Base-by-base conservation (phyloP, 768 basidiomycete species). In the Suillus placidus region DNA sequence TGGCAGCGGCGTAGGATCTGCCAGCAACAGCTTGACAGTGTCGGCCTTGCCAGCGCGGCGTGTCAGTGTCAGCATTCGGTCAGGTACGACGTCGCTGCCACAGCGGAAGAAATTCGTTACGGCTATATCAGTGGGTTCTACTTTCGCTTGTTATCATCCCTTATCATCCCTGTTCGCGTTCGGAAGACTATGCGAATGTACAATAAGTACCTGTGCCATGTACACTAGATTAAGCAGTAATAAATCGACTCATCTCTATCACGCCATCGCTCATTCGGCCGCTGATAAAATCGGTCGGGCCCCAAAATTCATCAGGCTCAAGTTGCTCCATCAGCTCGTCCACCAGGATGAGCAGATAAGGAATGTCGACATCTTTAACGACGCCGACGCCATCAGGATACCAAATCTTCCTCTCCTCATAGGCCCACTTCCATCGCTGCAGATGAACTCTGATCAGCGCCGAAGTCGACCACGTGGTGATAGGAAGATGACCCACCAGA, bases 391-490 rank as follows among this genome's bases (percentile, higher is more conserved):
- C 77, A 8, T 58, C 45, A 0, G 87, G 80, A 35, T 77, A 76
- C 88, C 88, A 90, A 64, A 82, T 71, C 65, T 80, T 81, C 7
- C 78, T 76, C 62, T 87, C 85, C 38, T 80, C 76, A 40, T 81
- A 79, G 1, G 90, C 89, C 90, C 90, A 92, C 73, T 86, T 87
- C 90, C 90, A 92, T 66, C 81, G 85, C 90, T 92, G 65, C 49
- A 26, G 56, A 47, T n/a, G 35, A 37, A 18, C 7, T 10, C 23
- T n/a, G 51, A 26, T 38, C 42, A 43, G 49, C 9, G 12, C 60
- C 26, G 12, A 55, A 34, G 51, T 54, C 37, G 42, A n/a, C 32
- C 23, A 60, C 38, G 26, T 20, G 42, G 58, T 26, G 58, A 32
- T 34, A 30, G 35, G 55, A 35, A 60, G 49, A 62, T 32, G 13